Percentiles rank a stretch among this genome's conserved stretches.
Conservation (phyloP, 2,329 filamentous ascomycete species). For the Penicillium occitanis region DNA sequence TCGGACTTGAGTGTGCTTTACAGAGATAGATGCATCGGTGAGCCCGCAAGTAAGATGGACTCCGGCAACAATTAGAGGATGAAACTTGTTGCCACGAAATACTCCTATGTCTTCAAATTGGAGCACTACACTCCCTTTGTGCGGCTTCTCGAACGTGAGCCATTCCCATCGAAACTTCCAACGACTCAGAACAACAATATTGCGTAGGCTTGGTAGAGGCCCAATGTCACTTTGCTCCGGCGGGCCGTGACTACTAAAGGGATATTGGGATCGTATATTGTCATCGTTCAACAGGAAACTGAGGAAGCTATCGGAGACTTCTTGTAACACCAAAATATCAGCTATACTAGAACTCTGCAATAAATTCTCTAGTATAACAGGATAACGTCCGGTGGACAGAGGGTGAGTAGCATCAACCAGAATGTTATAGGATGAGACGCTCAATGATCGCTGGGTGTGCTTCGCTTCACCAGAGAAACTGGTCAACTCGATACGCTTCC, state of each 20-base stretch:
- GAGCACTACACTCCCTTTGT: slow-evolving; percentile 59
- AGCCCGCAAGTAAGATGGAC: slow-evolving; percentile 64
- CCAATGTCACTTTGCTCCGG: slow-evolving; percentile 53
- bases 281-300: slow-evolving; percentile 53
- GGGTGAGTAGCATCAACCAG: background rate
- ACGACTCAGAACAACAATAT: slow-evolving; percentile 61
- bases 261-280: slow-evolving; percentile 51
- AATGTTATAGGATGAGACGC: background rate
- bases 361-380: slow-evolving; percentile 28
- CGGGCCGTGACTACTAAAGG: slow-evolving; percentile 59
- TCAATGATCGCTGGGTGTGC: background rate
- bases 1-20: slow-evolving; percentile 59
- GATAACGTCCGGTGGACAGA: background rate
- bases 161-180: slow-evolving; percentile 57
- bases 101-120: slow-evolving; percentile 41
- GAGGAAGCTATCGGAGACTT: slow-evolving; percentile 65
- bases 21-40: slow-evolving; percentile 57
- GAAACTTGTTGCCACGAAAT: slow-evolving; percentile 31
- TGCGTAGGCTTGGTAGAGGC: slow-evolving; percentile 61
- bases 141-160: slow-evolving; percentile 54
- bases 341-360: slow-evolving; percentile 34
- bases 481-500: background rate
- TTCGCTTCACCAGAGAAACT: background rate
- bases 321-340: slow-evolving; percentile 54
- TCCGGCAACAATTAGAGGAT: slow-evolving; percentile 54